Base-by-base conservation (phyloP, 129 eudicot genomes). In the Flaveria brownii region DNA sequence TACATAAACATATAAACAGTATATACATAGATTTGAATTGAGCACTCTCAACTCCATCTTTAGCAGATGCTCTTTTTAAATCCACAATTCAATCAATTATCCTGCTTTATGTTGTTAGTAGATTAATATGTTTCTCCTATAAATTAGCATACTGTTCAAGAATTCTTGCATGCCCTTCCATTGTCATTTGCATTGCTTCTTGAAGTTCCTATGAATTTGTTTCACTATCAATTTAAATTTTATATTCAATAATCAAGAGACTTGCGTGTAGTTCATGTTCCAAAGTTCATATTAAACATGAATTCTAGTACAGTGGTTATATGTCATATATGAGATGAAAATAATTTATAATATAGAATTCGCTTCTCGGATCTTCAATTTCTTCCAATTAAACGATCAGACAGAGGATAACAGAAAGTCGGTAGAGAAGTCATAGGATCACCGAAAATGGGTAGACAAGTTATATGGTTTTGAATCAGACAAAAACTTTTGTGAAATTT, bases 121-220 rank as follows among this genome's bases (percentile, higher is more conserved):
- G 22, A 42, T 91, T 83, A 28, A 91, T 83, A 76, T 94, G 99
- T 63, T 84, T 94, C 72, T 91, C 97, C 81, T 94, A 90, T 74
- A 94, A 92, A 45, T 94, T 93, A 3, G 91, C 96, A 81, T 89
- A 91, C 59, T 94, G 96, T 74, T 94, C 99, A 45, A 91, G 89
- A 96, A 91, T 89, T 78, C 90, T 84, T 49, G 97, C 99, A 70
- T 91, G 94, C 18, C 96, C 93, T 64, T 89, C 89, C 92, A 94
- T 94, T n/a, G 99, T 97, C 89, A 91, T 82, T 80, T 89, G 96
- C 93, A 94, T 85, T 41, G 97, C 97, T 65, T 91, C 97, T 79
- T 87, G 87, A 9, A 91, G 82, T 78, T 94, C 99, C 70, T 89
- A 94, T 46, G 93, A 91, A 73, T 85, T 89, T 68, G 81, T 91